phyloP scores from a whole-genome alignment of 2,329 filamentous ascomycete species.

The Rhinocladiella mackenziei region DNA sequence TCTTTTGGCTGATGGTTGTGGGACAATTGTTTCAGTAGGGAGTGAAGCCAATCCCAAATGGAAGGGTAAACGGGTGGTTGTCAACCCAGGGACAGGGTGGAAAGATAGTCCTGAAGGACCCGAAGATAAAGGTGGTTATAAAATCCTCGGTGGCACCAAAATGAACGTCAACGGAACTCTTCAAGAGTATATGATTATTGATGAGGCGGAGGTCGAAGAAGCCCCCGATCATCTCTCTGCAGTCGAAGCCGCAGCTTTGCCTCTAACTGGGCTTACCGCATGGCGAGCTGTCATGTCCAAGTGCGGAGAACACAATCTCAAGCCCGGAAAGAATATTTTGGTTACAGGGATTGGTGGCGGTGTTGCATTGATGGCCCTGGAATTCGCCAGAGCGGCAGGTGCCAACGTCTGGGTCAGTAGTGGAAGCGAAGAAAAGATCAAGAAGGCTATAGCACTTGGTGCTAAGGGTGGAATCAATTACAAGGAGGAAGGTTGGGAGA shows the following conservation, averaged over 20 bases:
- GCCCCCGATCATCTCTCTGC: constrained; percentile 68
- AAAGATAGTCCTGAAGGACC: constrained; percentile 66
- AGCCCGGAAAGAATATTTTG: constrained; percentile 66
- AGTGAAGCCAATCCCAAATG: constrained; percentile 53
- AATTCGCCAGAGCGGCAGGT: constrained; percentile 72
- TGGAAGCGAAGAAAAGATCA: constrained; percentile 69
- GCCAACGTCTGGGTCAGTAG: constrained; percentile 79
- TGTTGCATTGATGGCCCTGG: constrained; percentile 75
- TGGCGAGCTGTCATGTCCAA: constrained; percentile 86
- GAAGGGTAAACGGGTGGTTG: constrained; percentile 66
- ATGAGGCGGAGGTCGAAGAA: constrained; percentile 68
- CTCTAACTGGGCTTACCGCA: constrained; percentile 78
- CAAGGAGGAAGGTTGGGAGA: constrained; percentile 75
- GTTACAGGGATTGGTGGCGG: constrained; percentile 91
- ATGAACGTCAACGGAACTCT: constrained; percentile 64
- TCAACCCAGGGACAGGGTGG: constrained; percentile 79
- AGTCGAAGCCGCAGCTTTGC: constrained; percentile 76
- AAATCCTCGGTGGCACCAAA: constrained; percentile 66
- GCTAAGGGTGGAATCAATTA: constrained; percentile 81
- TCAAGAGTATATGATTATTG: constrained; percentile 67
- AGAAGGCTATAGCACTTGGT: constrained; percentile 65
- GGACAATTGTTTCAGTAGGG: constrained; percentile 65
- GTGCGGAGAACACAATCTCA: constrained; percentile 44
- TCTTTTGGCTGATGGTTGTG: constrained; percentile 77
- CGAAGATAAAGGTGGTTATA: constrained; percentile 57